A percentile compares a stretch with the other conserved stretches of the same genome.
phyloP scores from a whole-genome alignment of 768 basidiomycete species.

The Trametes cingulata region DNA sequence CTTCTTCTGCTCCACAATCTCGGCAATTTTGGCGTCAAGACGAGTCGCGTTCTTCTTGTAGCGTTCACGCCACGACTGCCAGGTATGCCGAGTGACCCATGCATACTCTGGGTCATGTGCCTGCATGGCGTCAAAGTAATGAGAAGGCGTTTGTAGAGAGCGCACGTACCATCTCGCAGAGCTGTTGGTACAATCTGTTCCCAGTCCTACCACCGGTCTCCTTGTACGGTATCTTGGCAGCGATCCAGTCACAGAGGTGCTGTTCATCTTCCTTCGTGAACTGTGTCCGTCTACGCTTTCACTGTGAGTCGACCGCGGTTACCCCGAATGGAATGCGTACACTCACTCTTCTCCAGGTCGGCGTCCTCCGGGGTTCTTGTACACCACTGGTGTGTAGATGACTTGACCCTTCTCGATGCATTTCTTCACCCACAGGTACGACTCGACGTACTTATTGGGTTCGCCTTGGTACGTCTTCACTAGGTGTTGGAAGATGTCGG shows the following conservation, averaged over 20 bases:
- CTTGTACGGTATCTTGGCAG: constrained; percentile 80
- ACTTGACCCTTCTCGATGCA: constrained; percentile 71
- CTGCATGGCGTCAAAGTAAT: constrained; percentile 36
- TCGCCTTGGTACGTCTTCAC: constrained; percentile 71
- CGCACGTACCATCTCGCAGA: constrained; percentile 63
- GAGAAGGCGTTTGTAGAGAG: background rate
- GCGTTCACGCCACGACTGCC: constrained; percentile 89
- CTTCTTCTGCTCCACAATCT: constrained; percentile 70
- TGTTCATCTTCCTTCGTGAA: constrained; percentile 79
- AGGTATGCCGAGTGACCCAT: constrained; percentile 83
- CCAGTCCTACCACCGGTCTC: constrained; percentile 81
- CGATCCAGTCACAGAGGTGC: constrained; percentile 76
- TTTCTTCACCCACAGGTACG: constrained; percentile 82
- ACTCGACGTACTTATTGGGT: constrained; percentile 75
- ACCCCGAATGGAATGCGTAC: background rate
- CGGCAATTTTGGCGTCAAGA: constrained; percentile 62
- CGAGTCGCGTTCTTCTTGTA: constrained; percentile 81
- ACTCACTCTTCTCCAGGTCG: constrained; percentile 79
- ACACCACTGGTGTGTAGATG: constrained; percentile 72
- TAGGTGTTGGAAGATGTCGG: constrained; percentile 72
- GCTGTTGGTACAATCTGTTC: constrained; percentile 80
- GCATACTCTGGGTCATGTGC: constrained; percentile 67
- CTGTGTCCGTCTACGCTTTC: constrained; percentile 60
- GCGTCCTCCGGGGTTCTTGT: constrained; percentile 83
- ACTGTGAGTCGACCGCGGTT: no score